A percentile compares a stretch with the other conserved stretches of the same genome.
These are phyloP conservation scores for Paspalum notatum DNA, from an alignment of 176 grass and related monocot species.

Conservation along the genomic window DNA sequence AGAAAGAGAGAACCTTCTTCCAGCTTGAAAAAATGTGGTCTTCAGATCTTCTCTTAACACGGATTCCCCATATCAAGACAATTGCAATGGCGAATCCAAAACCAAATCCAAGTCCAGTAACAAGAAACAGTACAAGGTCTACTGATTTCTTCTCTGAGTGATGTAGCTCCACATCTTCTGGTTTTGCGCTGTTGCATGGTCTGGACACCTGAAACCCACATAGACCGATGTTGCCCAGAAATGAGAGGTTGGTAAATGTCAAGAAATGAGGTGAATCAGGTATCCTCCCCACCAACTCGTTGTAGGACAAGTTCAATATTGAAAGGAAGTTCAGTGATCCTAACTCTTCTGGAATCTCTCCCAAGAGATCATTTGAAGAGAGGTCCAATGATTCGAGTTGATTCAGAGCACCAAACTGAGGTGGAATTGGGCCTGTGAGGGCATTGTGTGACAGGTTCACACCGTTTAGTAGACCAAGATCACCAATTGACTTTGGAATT, in stretches of 20 bases:
- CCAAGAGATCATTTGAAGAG: neutral
- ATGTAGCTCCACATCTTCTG: neutral
- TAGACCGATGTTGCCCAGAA: neutral
- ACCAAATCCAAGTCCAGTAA: conserved; percentile 10
- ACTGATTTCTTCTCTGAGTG: neutral
- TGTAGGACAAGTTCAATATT: neutral
- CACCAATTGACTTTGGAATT: neutral
- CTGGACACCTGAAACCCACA: neutral
- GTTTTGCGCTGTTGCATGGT: neutral
- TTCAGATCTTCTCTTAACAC: neutral
- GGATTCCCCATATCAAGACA: neutral
- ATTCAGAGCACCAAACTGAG: neutral
- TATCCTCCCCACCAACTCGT: neutral
- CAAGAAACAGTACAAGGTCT: neutral
- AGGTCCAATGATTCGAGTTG: neutral
- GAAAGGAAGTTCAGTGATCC: neutral
- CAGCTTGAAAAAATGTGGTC: neutral
- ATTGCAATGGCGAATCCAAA: neutral
- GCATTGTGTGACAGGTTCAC: neutral
- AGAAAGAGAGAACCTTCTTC: neutral
- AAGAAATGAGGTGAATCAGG: neutral
- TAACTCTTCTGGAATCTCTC: neutral
- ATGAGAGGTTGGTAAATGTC: neutral
- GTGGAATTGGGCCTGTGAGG: neutral
- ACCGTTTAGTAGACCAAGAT: neutral